Base-by-base conservation (phyloP, 805 yeast species). In the Hanseniaspora clermontiae region DNA sequence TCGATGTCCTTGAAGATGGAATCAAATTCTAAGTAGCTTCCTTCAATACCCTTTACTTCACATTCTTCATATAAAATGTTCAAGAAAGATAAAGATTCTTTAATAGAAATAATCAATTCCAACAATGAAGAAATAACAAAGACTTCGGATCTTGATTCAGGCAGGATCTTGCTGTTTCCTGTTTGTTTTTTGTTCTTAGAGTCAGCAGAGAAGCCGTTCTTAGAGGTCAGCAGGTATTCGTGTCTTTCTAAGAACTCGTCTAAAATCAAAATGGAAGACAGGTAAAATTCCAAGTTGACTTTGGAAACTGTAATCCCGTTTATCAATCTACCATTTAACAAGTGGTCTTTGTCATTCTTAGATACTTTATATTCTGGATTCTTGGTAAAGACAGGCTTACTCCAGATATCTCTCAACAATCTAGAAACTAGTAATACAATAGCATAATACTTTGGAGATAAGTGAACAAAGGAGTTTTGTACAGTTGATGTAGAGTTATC, bases 381-480 rank as follows among this genome's bases (percentile, higher is more conserved):
- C 65, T 70, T 6, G 65, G 60, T 69, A 62, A 91, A 86, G 2
- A 90, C 84, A 54, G 80, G 82, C 38, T 73, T 73, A 56, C 75
- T 76, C 99, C 99, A 93, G 49, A 81, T 74, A 19, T 82, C 83
- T 60, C 95, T 77, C 60, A 91, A 80, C 17, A 90, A 68, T 61
- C 97, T 78, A 0, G 96, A 77, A 36, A 89, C 73, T 58, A 89
- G 77, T 29, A 88, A 75, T 14, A 91, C 83, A 17, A 87, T 79
- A 49, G 96, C 97, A 66, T 87, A 90, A 63, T 90, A 89, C 61
- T 96, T 75, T 62, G 95, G 95, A 69, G 96, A 87, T 59, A 93
- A 76, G 34, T 86, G 80, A n/a, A 91, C 95, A 66, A 60, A 57
- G 9, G 62, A 20, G 31, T 50, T 51, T n/a, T 57, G 49, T 27